Evolutionary conservation across 139 green algal genomes (phyloP).

Genomic region (Coccomyxa sp.): DNA sequence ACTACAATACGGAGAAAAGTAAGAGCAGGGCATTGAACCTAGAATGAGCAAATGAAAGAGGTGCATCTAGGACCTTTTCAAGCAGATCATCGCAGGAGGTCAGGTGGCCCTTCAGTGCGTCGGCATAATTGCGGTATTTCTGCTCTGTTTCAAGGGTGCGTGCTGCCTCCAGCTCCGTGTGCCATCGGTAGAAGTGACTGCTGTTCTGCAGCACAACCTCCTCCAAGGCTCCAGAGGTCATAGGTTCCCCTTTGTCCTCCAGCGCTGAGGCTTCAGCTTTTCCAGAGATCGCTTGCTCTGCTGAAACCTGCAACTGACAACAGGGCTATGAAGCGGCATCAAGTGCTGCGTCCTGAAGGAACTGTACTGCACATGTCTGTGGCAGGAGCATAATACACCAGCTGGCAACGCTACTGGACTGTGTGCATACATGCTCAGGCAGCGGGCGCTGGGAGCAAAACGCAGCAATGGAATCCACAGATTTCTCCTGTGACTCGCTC

Average conservation of each 20-base stretch:
- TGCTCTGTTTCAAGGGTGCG: constrained; percentile 73
- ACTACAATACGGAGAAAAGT: background rate
- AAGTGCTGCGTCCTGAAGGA: too few species aligned
- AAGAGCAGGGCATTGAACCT: background rate
- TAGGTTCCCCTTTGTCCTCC: background rate
- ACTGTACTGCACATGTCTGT: background rate
- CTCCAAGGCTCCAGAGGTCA: constrained; percentile 24
- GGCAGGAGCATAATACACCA: background rate
- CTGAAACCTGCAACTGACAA: background rate
- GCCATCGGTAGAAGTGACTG: constrained; percentile 75
- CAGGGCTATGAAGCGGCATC: background rate
- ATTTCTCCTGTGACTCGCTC: constrained; percentile 46
- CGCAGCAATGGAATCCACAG: constrained; percentile 49
- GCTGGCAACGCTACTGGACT: background rate
- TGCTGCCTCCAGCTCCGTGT: constrained; percentile 77
- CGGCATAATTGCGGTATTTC: constrained; percentile 76
- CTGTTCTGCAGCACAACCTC: constrained; percentile 70
- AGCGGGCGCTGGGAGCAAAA: constrained; percentile 46
- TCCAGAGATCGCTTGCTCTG: background rate
- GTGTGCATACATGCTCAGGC: constrained; percentile 50
- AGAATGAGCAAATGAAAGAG: background rate
- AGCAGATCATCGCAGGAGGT: constrained; percentile 58
- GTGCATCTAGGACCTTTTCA: constrained; percentile 28
- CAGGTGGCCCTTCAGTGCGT: constrained; percentile 56
- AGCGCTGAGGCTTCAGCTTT: background rate